Base-by-base conservation (phyloP, 2,329 filamentous ascomycete species). In the Verticillium dahliae region DNA sequence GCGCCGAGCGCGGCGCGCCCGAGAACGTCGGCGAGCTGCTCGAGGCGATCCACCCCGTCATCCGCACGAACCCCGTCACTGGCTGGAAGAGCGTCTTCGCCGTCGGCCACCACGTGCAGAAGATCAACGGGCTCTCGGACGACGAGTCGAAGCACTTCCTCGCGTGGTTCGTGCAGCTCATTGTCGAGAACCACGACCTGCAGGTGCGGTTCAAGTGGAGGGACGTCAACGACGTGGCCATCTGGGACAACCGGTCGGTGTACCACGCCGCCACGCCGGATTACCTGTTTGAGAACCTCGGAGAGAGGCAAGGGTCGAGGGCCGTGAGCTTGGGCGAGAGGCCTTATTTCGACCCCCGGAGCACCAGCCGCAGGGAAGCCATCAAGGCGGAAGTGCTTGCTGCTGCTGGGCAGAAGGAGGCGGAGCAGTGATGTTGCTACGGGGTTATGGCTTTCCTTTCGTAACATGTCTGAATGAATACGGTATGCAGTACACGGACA, bases 191-290 rank as follows among this genome's bases (percentile, higher is more conserved):
- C 67, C 82, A 85, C 66, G 81, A 85, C 66, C 69, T 85, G 54
- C 82, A 85, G 70, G 80, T 84, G 2, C 72, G 81, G 3, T 70
- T 73, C 61, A 71, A 70, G 61, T 82, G 79, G 80, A 65, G 75
- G 62, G 71, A 75, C 55, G 69, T 70, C 7, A 78, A 81, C 57
- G 83, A 85, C 37, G 59, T 73, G 68, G 83, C 82, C 1, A 84
- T 85, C 64, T 85, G 83, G 83, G 82, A 86, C 64, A 85, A 85
- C 65, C 74, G 82, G 7, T 80, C 76, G n/a, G 80, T 80, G 1
- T 85, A 80, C 66, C 83, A 86, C 65, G 77, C 79, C 2, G 82
- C 82, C 0, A 85, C 81, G 0, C 77, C 76, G 13, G 82, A 85
- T 65, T 81, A 83, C 65, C 71, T 79, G 52, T 75, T 76, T 55